Percentiles rank a stretch among this genome's conserved stretches.
Evolutionary conservation across 2,329 filamentous ascomycete species (phyloP).

Genomic region (Ophiostoma populinum): DNA sequence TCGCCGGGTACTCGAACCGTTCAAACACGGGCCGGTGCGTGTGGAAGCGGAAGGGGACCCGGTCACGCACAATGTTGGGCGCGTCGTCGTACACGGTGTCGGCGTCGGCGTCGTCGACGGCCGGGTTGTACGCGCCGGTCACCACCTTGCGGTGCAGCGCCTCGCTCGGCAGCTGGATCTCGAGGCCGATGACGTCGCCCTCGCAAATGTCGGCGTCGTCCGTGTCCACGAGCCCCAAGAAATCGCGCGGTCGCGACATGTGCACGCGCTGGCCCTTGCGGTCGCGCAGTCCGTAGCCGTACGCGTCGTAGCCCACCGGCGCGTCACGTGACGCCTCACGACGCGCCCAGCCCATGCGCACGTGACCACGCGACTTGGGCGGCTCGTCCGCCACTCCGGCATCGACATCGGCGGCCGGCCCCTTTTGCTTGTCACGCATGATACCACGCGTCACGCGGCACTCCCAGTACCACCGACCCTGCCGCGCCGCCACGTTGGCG

Average conservation of each 20-base stretch:
- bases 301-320: constrained; percentile 74
- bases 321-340: constrained; percentile 68
- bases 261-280: constrained; percentile 81
- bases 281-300: constrained; percentile 87
- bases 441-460: constrained; percentile 67
- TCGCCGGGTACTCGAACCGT: constrained; percentile 72
- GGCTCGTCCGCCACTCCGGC: constrained; percentile 16
- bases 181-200: constrained; percentile 85
- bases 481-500: constrained; percentile 75
- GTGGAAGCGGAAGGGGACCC: constrained; percentile 88
- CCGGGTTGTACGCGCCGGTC: constrained; percentile 71
- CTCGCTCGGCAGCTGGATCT: constrained; percentile 79
- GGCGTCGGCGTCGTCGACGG: constrained; percentile 45
- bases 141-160: constrained; percentile 77
- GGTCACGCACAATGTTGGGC: constrained; percentile 79
- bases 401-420: neutral
- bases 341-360: constrained; percentile 75
- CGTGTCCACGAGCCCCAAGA: constrained; percentile 20
- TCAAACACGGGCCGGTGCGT: constrained; percentile 77
- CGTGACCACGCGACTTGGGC: constrained; percentile 38
- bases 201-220: constrained; percentile 59
- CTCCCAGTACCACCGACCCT: constrained; percentile 89
- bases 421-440: constrained; percentile 32
- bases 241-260: constrained; percentile 83
- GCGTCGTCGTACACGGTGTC: constrained; percentile 25